Base-by-base conservation (phyloP, 2,329 filamentous ascomycete genomes). In the Epichloe amarillans region DNA sequence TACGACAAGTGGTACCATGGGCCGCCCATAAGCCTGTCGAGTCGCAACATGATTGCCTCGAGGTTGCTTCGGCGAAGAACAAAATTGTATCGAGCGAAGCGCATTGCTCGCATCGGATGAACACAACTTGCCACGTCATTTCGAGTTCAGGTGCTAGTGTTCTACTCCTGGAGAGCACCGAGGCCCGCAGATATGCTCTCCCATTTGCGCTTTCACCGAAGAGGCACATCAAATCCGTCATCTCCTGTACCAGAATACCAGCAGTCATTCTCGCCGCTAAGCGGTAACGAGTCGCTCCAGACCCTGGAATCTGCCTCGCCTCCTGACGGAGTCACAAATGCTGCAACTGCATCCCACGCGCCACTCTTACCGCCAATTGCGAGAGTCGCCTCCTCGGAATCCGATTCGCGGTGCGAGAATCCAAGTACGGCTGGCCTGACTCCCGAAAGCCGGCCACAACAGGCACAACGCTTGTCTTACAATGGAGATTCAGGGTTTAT, bases 171-270 rank as follows among this genome's bases (percentile, higher is more conserved):
- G n/a, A 39, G 37, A 35, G 33, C 38, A 37, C 19, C 36, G 17
- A 41, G 45, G 37, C 43, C 10, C 37, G 40, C 40, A 44, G 47
- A 42, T 12, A 76, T 77, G 74, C 67, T 76, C 49, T 75, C 73
- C 56, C 72, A 75, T 64, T 69, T 80, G 46, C 75, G 76, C 59
- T 79, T 80, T 64, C 77, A 80, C 59, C 74, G 77, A 58, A 74
- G 76, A 59, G 75, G 69, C 46, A 71, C 72, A 57, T 79, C 76
- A 50, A 77, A 73, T 65, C 76, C 77, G 54, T 69, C 72, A 23
- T 79, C 77, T 36, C 76, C 77, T 5, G 61, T 70, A 26, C 68
- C 71, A 49, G 75, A 79, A 51, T 72, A 71, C 51, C 61, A 68
- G 39, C 72, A 41, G 3, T 53, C 71, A 57, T 66, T 55, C 57